These are phyloP conservation scores for Diaporthe australafricana DNA, from an alignment of 2,329 filamentous ascomycete genomes.

Conservation along the genomic window DNA sequence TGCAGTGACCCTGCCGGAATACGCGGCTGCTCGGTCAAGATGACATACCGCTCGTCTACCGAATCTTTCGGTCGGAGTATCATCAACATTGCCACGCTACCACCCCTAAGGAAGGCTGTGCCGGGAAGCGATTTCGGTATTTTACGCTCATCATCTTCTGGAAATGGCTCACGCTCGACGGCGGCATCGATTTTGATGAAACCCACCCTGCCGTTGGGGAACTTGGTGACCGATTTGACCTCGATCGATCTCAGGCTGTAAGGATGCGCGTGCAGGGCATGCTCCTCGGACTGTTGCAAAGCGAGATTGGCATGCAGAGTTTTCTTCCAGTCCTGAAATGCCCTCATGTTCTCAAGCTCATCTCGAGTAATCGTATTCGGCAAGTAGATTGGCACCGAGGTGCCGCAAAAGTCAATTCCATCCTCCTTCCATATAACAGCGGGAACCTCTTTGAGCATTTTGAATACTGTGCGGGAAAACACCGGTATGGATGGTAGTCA, in stretches of 20 bases:
- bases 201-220: conserved; percentile 58
- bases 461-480: not conserved
- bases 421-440: not conserved
- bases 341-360: not conserved
- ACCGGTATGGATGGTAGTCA: not conserved
- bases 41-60: conserved; percentile 63
- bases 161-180: conserved; percentile 43
- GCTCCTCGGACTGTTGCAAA: conserved; percentile 54
- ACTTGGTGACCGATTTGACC: conserved; percentile 67
- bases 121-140: conserved; percentile 56
- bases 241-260: conserved; percentile 63
- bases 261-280: conserved; percentile 65
- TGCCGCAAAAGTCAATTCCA: conserved; percentile 2
- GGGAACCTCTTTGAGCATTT: not conserved
- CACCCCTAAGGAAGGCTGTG: conserved; percentile 66
- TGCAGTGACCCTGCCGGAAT: conserved; percentile 64
- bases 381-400: not conserved
- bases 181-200: conserved; percentile 67
- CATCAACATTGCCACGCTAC: conserved; percentile 71
- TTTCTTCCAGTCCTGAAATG: conserved; percentile 58
- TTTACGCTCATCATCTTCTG: not conserved
- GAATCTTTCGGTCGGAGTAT: conserved; percentile 65
- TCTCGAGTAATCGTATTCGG: not conserved
- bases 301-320: conserved; percentile 59
- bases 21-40: conserved; percentile 70